Conservation (phyloP, 345 rosid genomes). For the Trapa bicornis region DNA sequence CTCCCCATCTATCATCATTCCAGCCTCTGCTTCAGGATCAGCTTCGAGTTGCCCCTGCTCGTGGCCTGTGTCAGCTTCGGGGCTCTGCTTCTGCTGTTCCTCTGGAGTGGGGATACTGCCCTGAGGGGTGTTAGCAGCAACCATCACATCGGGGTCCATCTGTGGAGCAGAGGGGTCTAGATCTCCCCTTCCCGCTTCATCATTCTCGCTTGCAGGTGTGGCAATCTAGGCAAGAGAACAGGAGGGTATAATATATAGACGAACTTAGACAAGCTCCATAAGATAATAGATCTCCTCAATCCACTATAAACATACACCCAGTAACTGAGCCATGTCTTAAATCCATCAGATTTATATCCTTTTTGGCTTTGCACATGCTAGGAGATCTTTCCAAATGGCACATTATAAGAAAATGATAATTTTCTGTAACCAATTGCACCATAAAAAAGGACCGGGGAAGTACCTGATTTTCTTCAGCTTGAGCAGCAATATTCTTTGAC, state of each 20-base stretch:
- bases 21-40: conserved; percentile 42
- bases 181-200: conserved; percentile 50
- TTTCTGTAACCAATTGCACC: neutral
- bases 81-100: conserved; percentile 61
- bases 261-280: neutral
- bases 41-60: conserved; percentile 22
- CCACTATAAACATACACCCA: neutral
- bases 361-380: too few relatives aligned
- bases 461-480: conserved; percentile 63
- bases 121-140: conserved; percentile 24
- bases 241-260: neutral
- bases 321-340: neutral
- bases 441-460: neutral
- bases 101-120: conserved; percentile 52
- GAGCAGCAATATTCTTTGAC: conserved; percentile 37
- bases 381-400: neutral
- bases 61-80: conserved; percentile 53
- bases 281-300: neutral
- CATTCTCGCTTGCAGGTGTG: conserved; percentile 45
- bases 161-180: conserved; percentile 34
- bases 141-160: conserved; percentile 49
- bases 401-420: neutral
- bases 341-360: too few relatives aligned
- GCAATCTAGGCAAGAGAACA: conserved; percentile 19
- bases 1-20: conserved; percentile 46